Base-by-base conservation (phyloP, 2,329 filamentous ascomycete species). In the Coniochaeta prunicola region DNA sequence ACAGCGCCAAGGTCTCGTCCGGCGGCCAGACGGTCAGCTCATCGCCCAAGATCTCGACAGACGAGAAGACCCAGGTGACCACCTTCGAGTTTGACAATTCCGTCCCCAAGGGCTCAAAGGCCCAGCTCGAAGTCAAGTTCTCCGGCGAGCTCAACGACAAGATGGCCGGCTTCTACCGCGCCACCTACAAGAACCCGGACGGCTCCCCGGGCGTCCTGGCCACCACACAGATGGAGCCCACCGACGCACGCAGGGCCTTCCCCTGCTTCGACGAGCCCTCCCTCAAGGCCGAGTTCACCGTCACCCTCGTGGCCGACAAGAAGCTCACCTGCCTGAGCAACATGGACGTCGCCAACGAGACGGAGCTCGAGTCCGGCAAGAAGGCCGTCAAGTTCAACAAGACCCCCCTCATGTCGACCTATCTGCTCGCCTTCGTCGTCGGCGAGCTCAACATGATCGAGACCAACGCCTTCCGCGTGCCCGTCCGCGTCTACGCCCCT, bases 251-350 rank as follows among this genome's bases (percentile, higher is more conserved):
- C 67, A 84, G 92, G 66, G 92, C 93, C 7, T 96, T 97, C 77
- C 93, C 93, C 48, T 97, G 93, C 76, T 97, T 97, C 73, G 93
- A 97, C 70, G 94, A 97, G 78, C 93, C 93, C 30, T 88, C 91
- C 28, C 81, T 97, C 66, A 97, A 97, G 80, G 91, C 93, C 40
- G 88, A 89, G 64, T 97, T 96, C 76, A 93, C 91, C 31, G 86
- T 97, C 63, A 96, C 92, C 0, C 81, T 97, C 65, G 82, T 97
- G 66, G 92, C 93, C 5, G 92, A 97, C 74, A 90, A 96, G 77
- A 80, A 91, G 68, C 76, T 96, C 76, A 96, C 92, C 13, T 97
- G 93, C 70, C 74, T 97, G 70, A 96, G 92, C 77, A 97, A 97
- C 76, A 97, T 97, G 93, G 91, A 97, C 70, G 90, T 94, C 58